Percentiles rank a stretch among this genome's conserved stretches.
phyloP scores from a whole-genome alignment of 2,329 filamentous ascomycete genomes.

The Trichoderma guizhouense region DNA sequence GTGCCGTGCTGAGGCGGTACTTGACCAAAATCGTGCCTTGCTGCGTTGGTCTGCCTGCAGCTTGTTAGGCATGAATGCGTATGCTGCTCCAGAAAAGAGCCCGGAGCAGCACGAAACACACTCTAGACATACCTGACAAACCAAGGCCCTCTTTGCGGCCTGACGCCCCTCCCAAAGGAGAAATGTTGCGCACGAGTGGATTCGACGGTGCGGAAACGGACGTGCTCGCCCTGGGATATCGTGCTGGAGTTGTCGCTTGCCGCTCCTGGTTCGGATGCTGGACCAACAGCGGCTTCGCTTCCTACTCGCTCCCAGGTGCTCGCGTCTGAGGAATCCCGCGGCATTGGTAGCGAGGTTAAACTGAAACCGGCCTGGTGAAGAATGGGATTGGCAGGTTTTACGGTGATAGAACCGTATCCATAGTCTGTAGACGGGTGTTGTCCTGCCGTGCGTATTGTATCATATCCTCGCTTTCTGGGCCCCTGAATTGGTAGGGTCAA shows the following conservation, averaged over 20 bases:
- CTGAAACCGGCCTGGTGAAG: not conserved
- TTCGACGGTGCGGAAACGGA: not conserved
- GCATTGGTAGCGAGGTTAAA: constrained; percentile 5
- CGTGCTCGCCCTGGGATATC: not conserved
- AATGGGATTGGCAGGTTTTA: not conserved
- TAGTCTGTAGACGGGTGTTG: not conserved
- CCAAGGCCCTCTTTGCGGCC: not conserved
- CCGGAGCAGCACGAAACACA: not conserved
- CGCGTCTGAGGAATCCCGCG: not conserved
- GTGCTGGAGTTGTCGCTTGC: not conserved
- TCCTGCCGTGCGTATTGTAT: constrained; percentile 5
- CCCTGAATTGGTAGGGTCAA: constrained; percentile 6
- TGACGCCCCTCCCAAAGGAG: not conserved
- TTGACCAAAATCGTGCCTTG: not conserved
- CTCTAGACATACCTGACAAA: not conserved
- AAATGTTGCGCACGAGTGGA: constrained; percentile 8
- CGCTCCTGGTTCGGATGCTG: not conserved
- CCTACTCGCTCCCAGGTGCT: constrained; percentile 6
- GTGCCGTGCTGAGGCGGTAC: not conserved
- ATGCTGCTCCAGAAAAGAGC: not conserved
- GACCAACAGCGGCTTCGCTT: constrained; percentile 1
- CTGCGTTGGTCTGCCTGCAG: not conserved
- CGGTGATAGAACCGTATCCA: not conserved
- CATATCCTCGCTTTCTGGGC: not conserved
- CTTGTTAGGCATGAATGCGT: constrained; percentile 16